Evolutionary conservation across 2,329 filamentous ascomycete species (phyloP).

Genomic region (Fusarium clavum): DNA sequence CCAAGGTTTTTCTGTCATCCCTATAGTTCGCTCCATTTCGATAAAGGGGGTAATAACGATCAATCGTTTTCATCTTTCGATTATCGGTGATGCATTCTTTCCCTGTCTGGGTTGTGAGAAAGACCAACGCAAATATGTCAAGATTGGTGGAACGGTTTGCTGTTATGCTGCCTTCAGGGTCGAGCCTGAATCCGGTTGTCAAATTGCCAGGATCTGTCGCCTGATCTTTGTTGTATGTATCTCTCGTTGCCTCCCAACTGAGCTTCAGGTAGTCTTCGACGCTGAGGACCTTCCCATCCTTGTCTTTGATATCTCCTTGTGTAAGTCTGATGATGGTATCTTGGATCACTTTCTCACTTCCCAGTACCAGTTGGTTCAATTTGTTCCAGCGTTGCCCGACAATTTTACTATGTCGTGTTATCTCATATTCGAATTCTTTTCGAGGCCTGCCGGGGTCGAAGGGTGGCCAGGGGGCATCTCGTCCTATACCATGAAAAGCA

Average conservation of each 20-base stretch:
- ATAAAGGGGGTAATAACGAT: constrained; percentile 27
- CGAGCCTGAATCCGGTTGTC: constrained; percentile 27
- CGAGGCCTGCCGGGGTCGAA: constrained; percentile 19
- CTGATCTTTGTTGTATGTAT: constrained; percentile 17
- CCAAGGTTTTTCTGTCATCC: not conserved
- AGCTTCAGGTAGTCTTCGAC: constrained; percentile 14
- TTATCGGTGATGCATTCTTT: not conserved
- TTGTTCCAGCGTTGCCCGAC: constrained; percentile 7
- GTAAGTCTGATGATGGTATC: constrained; percentile 18
- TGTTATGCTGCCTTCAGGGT: constrained; percentile 21
- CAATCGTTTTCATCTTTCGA: not conserved
- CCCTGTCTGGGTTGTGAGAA: constrained; percentile 10
- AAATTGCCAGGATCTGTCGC: not conserved
- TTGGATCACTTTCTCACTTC: constrained; percentile 26
- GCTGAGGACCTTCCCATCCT: not conserved
- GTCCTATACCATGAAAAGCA: constrained; percentile 7
- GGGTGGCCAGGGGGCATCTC: constrained; percentile 28
- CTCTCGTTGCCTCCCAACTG: constrained; percentile 23
- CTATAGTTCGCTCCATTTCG: constrained; percentile 38
- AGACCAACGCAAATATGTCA: constrained; percentile 35
- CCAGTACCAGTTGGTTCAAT: constrained; percentile 12
- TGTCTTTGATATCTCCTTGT: not conserved
- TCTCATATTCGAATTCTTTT: not conserved
- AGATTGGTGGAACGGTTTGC: constrained; percentile 32
- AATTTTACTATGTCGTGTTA: not conserved